Conservation (phyloP, 2,329 filamentous ascomycete species). For the Curvularia sp. region DNA sequence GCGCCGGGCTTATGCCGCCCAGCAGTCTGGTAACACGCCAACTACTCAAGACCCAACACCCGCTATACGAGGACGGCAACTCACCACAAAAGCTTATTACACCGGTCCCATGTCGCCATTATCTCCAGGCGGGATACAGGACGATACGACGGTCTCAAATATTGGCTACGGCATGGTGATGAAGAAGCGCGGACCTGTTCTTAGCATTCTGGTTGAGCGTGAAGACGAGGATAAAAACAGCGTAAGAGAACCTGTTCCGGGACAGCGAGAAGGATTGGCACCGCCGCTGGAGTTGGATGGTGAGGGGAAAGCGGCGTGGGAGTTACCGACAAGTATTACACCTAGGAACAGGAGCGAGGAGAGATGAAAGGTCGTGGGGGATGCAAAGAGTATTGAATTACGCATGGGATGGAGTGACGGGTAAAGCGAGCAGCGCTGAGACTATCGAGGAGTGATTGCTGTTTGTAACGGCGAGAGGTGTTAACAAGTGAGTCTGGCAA, state of each 20-base stretch:
- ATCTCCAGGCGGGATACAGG: background rate
- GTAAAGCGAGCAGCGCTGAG: background rate
- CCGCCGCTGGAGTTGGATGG: slow-evolving; percentile 37
- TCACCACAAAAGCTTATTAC: slow-evolving; percentile 7
- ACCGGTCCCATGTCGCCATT: slow-evolving; percentile 18
- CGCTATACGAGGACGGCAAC: background rate
- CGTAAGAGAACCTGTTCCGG: slow-evolving; percentile 33
- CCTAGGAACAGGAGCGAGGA: slow-evolving; percentile 28
- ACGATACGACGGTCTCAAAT: slow-evolving; percentile 8
- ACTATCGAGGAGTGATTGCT: background rate
- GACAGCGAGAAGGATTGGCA: slow-evolving; percentile 35
- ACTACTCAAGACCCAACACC: background rate
- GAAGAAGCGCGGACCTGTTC: slow-evolving; percentile 29
- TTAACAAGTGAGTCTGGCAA: background rate
- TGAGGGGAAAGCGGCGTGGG: slow-evolving; percentile 21
- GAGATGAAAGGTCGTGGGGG: background rate
- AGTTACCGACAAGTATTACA: slow-evolving; percentile 33
- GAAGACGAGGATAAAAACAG: slow-evolving; percentile 27
- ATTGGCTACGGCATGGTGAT: slow-evolving; percentile 24
- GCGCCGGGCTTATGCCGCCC: slow-evolving; percentile 25
- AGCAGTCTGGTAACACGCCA: background rate
- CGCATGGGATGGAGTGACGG: background rate
- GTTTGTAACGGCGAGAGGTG: background rate
- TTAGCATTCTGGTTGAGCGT: slow-evolving; percentile 33
- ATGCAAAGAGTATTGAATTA: background rate